These are phyloP conservation scores for Scleromitrula shiraiana DNA, from an alignment of 2,329 filamentous ascomycete genomes.

Conservation along the genomic window DNA sequence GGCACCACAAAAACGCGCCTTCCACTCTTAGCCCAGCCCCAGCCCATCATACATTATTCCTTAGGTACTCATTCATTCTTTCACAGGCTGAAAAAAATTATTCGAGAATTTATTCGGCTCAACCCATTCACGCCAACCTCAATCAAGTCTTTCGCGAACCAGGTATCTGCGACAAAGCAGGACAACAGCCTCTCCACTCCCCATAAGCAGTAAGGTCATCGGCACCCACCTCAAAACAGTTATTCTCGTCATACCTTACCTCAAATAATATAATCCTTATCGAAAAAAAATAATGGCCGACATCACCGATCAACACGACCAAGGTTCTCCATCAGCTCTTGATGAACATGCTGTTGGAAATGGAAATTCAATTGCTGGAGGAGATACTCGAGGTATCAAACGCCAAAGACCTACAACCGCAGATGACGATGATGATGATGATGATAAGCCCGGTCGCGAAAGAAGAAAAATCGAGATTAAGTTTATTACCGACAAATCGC, in stretches of 20 bases:
- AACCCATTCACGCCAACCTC: constrained; percentile 27
- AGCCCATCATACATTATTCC: too few relatives aligned
- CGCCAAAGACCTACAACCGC: constrained; percentile 72
- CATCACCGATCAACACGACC: constrained; percentile 70
- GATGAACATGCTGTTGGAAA: constrained; percentile 71
- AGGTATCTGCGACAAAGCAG: constrained; percentile 29
- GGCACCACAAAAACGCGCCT: background rate
- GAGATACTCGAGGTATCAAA: constrained; percentile 77
- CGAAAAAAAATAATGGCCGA: constrained; percentile 72
- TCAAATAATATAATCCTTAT: constrained; percentile 10
- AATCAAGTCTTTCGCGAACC: constrained; percentile 28
- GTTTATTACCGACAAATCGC: constrained; percentile 99
- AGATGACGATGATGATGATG: constrained; percentile 95
- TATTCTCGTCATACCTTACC: constrained; percentile 30
- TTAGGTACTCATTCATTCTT: background rate
- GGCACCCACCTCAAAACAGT: constrained; percentile 30
- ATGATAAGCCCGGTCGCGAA: constrained; percentile 96
- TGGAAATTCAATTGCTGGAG: constrained; percentile 47
- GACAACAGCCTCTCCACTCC: constrained; percentile 26
- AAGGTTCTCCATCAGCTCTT: constrained; percentile 65
- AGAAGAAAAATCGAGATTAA: constrained; percentile 99
- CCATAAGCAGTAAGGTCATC: constrained; percentile 32
- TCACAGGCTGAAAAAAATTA: constrained; percentile 2
- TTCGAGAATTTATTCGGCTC: constrained; percentile 21
- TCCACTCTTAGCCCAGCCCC: constrained; percentile 2